Base-by-base conservation (phyloP, 306 rosid genomes). In the Styphnolobium japonicum region DNA sequence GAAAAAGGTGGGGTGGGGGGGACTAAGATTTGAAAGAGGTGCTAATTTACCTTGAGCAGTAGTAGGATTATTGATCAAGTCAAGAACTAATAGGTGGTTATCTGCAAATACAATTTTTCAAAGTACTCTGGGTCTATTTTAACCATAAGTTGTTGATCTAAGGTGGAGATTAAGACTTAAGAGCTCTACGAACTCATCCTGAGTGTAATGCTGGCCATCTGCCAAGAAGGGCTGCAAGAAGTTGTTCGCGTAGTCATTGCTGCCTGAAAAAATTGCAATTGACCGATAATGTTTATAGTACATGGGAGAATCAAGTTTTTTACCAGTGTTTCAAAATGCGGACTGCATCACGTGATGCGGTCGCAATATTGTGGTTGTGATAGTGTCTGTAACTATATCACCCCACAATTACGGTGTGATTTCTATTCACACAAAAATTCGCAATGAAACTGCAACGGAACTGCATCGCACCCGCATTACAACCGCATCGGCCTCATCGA, bases 191-290 rank as follows among this genome's bases (percentile, higher is more conserved):
- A 94, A 90, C 45, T 94, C 97, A 2, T 92, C 97, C 21, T 87
- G 86, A 1, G 97, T 90, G 84, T 94, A 94, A 73, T 89, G 92
- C 74, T 92, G 98, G n/a, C 90, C 81, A 81, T 86, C 96, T 10
- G 97, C 53, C 81, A 92, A 60, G 68, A 94, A 94, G 23, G 98
- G 96, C 34, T 94, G 97, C 85, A 94, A 80, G 91, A 78, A 94
- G 73, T 92, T 94, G 90, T 94, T 92, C 19, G 92, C 96, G 22
- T 89, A 94, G 71, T 94, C 98, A 83, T 94, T 94, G 83, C 97
- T 92, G 7, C 98, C 97, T 92, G 84, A 67, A 72, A 45, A 67
- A 16, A 6, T n/a, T 7, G 15, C 15, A 56, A 4, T 48, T 53
- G 10, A 78, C 12, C 2, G 2, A 5, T n/a, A n/a, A n/a, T n/a